Percentiles rank a stretch among this genome's conserved stretches.
phyloP scores from a whole-genome alignment of 2,329 filamentous ascomycete species.

The Pestalotiopsis sp. region DNA sequence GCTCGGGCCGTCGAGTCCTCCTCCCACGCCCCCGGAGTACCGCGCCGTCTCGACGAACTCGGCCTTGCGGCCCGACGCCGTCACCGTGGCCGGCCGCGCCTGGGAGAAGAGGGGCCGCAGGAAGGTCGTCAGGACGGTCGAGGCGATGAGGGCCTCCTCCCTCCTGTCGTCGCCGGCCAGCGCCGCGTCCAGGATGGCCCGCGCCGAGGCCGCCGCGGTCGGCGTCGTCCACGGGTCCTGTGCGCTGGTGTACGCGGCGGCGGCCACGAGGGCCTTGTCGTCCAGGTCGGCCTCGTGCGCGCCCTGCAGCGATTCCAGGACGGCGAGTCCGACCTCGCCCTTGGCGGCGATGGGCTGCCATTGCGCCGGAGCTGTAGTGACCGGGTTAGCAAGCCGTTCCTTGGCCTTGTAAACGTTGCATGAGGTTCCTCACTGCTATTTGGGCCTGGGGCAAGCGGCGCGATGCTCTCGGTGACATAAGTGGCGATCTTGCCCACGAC shows the following conservation, averaged over 20 bases:
- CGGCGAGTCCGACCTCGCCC: background rate
- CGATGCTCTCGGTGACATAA: slow-evolving; percentile 6
- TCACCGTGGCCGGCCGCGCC: slow-evolving; percentile 55
- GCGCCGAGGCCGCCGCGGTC: slow-evolving; percentile 17
- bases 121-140: slow-evolving; percentile 62
- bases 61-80: slow-evolving; percentile 58
- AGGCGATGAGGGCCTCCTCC: slow-evolving; percentile 44
- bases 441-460: background rate
- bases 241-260: slow-evolving; percentile 30
- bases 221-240: slow-evolving; percentile 27
- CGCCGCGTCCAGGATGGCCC: slow-evolving; percentile 17
- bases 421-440: background rate
- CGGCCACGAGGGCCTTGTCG: slow-evolving; percentile 28
- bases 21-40: slow-evolving; percentile 31
- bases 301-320: background rate
- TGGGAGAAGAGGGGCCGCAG: slow-evolving; percentile 70
- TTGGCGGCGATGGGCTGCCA: background rate
- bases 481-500: background rate
- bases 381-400: background rate
- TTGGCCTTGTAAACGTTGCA: background rate
- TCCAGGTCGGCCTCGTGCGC: background rate
- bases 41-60: slow-evolving; percentile 44
- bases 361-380: background rate
- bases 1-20: slow-evolving; percentile 38
- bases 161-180: background rate